Conservation (phyloP, 768 basidiomycete genomes). For the Cystoderma amianthinum region DNA sequence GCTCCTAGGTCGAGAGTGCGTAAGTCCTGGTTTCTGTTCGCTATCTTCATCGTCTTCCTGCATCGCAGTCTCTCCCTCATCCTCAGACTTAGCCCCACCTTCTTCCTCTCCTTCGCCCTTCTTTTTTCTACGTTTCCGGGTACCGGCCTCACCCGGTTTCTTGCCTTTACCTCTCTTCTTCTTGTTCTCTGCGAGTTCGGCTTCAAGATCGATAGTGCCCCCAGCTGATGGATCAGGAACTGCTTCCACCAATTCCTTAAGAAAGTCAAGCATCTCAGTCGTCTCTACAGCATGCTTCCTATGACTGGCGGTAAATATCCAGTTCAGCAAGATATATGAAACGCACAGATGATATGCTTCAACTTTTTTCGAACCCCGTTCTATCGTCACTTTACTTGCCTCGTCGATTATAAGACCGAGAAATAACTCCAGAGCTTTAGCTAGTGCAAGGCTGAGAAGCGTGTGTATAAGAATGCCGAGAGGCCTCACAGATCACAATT, state of each 20-base stretch:
- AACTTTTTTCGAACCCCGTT: constrained; percentile 80
- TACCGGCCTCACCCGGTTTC: constrained; percentile 23
- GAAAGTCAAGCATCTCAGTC: constrained; percentile 87
- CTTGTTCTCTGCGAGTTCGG: constrained; percentile 48
- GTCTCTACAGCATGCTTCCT: constrained; percentile 92
- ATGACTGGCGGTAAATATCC: too few relatives aligned
- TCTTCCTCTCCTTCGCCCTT: constrained; percentile 28
- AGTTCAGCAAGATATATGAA: not conserved
- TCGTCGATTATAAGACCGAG: constrained; percentile 79
- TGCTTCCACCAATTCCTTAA: constrained; percentile 83
- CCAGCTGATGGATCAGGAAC: constrained; percentile 86
- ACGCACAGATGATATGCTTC: constrained; percentile 92
- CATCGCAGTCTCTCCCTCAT: constrained; percentile 21
- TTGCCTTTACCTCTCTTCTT: constrained; percentile 57
- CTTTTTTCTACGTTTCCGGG: constrained; percentile 44
- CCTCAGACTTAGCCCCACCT: constrained; percentile 15
- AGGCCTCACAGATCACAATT: constrained; percentile 84
- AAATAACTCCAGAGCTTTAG: constrained; percentile 92
- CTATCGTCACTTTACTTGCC: constrained; percentile 69
- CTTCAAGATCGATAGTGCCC: constrained; percentile 68
- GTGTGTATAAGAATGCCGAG: not conserved
- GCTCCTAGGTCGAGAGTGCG: constrained; percentile 26
- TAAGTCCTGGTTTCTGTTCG: constrained; percentile 11
- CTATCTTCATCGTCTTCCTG: constrained; percentile 28
- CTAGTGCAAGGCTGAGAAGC: constrained; percentile 30